Evolutionary conservation across 1,284 basidiomycete species (phyloP), one percentile per base, ranked within the genome.

Genomic region (Filobasidium uniguttulatum): DNA sequence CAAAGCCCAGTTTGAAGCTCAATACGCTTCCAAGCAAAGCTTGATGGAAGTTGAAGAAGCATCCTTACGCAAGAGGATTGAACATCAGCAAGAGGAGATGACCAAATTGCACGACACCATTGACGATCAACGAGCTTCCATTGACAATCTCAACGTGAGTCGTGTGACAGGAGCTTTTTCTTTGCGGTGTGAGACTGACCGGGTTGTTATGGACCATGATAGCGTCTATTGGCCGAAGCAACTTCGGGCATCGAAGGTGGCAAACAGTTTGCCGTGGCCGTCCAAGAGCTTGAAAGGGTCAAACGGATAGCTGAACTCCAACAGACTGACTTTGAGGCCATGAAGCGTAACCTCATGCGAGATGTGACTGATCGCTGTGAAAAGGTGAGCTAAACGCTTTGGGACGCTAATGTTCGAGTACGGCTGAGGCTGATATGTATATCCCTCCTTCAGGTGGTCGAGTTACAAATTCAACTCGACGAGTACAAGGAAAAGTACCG

Each of bases 401-500:
- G 30, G 20, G 34, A 37, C 37, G 7, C 25, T 19, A 5, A 12
- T 5, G 25, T 25, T 14, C 5, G 20, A 26, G 23, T 41, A 8
- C 52, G 54, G 29, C 23, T 43, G 20, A 44, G 6, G 20, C 25
- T 17, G 25, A 44, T 10, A 14, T 29, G 20, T 7, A 17, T 26
- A 31, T 53, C n/a, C 43, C 45, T 40, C 48, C 55, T 58, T 17
- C 60, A 93, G 89, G 91, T 99, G 37, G 93, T 99, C 52, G 94
- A 98, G 71, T 80, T 99, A 44, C 94, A 99, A 71, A 97, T 99
- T 60, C 93, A 97, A 66, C 74, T 99, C 35, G 94, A 99, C 65
- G 94, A 98, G 67, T 88, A 94, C 68, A 88, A 89, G 68, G 94
- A 99, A 71, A 91, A 98, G 67, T 99, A 98, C 73, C 93, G 91